Conservation (phyloP, 331 rosid genomes). For the Quercus lobata region DNA sequence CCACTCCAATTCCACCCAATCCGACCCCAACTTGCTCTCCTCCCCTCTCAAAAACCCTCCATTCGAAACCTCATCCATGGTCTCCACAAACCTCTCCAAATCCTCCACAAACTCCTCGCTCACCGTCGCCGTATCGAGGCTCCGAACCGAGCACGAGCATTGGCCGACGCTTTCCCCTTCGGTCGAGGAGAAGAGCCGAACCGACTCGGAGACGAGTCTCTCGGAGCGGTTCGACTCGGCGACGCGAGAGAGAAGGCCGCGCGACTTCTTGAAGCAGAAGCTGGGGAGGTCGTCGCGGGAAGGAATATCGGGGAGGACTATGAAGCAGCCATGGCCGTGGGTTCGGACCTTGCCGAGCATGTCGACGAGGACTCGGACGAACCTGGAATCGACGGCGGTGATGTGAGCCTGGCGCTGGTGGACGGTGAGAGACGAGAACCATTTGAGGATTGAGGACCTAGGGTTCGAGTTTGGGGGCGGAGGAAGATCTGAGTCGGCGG, state of each 20-base stretch:
- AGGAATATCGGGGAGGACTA: slow-evolving; percentile 78
- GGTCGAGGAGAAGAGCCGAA: slow-evolving; percentile 46
- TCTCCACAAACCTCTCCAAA: slow-evolving; percentile 51
- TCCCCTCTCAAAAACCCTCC: slow-evolving; percentile 81
- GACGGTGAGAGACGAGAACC: slow-evolving; percentile 77
- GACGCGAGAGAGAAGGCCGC: slow-evolving; percentile 65
- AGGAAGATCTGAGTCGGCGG: neutral
- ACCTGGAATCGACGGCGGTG: slow-evolving; percentile 53
- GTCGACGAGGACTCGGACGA: slow-evolving; percentile 58
- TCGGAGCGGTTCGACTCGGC: slow-evolving; percentile 43
- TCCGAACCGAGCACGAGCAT: slow-evolving; percentile 49
- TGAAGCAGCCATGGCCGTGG: slow-evolving; percentile 67
- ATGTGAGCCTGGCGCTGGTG: slow-evolving; percentile 78
- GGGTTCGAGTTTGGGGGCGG: slow-evolving; percentile 39
- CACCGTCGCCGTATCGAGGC: slow-evolving; percentile 52
- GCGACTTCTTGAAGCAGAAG: slow-evolving; percentile 70
- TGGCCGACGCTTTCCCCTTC: slow-evolving; percentile 59
- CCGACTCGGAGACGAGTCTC: slow-evolving; percentile 34
- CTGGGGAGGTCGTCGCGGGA: slow-evolving; percentile 50
- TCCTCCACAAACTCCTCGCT: slow-evolving; percentile 50
- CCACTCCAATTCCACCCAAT: slow-evolving; percentile 89
- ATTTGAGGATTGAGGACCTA: slow-evolving; percentile 61
- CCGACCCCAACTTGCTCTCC: slow-evolving; percentile 51
- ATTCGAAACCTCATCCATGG: slow-evolving; percentile 58
- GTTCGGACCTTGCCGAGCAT: slow-evolving; percentile 57